These are phyloP conservation scores for Asterophora parasitica DNA, from an alignment of 768 basidiomycete species.

Conservation along the genomic window DNA sequence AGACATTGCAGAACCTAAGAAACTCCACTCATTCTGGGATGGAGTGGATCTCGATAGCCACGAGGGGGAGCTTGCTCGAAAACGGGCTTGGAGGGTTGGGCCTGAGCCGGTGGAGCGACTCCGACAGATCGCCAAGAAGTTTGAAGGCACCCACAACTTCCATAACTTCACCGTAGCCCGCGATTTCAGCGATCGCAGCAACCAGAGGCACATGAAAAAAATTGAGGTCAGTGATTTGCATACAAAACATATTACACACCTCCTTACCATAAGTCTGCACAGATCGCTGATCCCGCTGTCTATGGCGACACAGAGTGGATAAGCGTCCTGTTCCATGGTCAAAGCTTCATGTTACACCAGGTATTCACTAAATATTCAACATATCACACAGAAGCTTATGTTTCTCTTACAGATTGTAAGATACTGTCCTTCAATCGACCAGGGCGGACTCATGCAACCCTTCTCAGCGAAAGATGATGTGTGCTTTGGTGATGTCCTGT, in stretches of 20 bases:
- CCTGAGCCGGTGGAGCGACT: conserved; percentile 51
- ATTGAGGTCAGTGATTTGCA: conserved; percentile 60
- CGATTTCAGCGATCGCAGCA: conserved; percentile 78
- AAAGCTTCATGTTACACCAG: conserved; percentile 99
- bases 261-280: neutral
- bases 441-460: conserved; percentile 8
- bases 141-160: conserved; percentile 91
- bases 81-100: conserved; percentile 66
- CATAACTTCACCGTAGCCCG: conserved; percentile 94
- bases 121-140: conserved; percentile 54
- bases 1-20: conserved; percentile 13
- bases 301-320: conserved; percentile 95
- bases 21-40: conserved; percentile 62
- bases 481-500: conserved; percentile 71
- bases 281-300: conserved; percentile 84
- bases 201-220: conserved; percentile 82
- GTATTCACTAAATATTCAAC: conserved; percentile 38
- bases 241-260: no score
- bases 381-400: neutral
- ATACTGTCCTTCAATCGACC: conserved; percentile 9
- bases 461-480: conserved; percentile 95
- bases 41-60: conserved; percentile 33
- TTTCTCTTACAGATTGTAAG: conserved; percentile 43
- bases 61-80: conserved; percentile 60
- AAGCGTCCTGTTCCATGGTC: conserved; percentile 88